These are phyloP conservation scores for Gnaphalium uliginosum DNA, from an alignment of 129 eudicot species.

Conservation along the genomic window DNA sequence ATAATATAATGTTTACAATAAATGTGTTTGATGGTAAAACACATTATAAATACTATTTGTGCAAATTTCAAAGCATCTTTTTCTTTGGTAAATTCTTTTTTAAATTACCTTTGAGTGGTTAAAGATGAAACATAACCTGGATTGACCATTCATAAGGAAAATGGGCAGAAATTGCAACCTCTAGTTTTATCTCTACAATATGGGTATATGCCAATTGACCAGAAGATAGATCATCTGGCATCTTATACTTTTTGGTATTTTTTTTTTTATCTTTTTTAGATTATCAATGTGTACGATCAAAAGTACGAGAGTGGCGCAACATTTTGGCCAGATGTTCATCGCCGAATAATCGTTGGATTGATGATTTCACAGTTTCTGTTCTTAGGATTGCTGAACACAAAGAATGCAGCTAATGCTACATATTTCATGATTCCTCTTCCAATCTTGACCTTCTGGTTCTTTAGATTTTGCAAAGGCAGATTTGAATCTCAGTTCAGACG, in stretches of 20 bases:
- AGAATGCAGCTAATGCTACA: slow-evolving; percentile 51
- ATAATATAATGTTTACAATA: background rate
- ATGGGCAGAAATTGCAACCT: background rate
- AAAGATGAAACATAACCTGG: background rate
- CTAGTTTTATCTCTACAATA: slow-evolving; percentile 14
- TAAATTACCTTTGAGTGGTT: background rate
- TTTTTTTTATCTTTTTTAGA: slow-evolving; percentile 44
- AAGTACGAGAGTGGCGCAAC: slow-evolving; percentile 93
- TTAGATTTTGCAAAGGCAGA: slow-evolving; percentile 79
- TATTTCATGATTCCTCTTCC: slow-evolving; percentile 68
- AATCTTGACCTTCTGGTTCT: slow-evolving; percentile 85
- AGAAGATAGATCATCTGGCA: background rate
- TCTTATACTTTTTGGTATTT: background rate
- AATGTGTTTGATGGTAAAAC: background rate
- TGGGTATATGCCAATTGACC: slow-evolving; percentile 5
- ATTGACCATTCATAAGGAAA: background rate
- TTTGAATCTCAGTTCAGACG: slow-evolving; percentile 68
- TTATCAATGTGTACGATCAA: slow-evolving; percentile 91
- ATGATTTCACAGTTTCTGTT: slow-evolving; percentile 77
- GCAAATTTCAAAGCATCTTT: too few species aligned
- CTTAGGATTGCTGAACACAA: slow-evolving; percentile 86
- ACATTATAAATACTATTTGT: too few species aligned
- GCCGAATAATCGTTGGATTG: slow-evolving; percentile 71
- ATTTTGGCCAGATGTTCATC: slow-evolving; percentile 96
- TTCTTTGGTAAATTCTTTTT: background rate